Conservation (phyloP, 805 yeast genomes). For the Wickerhamiella musiphila region DNA sequence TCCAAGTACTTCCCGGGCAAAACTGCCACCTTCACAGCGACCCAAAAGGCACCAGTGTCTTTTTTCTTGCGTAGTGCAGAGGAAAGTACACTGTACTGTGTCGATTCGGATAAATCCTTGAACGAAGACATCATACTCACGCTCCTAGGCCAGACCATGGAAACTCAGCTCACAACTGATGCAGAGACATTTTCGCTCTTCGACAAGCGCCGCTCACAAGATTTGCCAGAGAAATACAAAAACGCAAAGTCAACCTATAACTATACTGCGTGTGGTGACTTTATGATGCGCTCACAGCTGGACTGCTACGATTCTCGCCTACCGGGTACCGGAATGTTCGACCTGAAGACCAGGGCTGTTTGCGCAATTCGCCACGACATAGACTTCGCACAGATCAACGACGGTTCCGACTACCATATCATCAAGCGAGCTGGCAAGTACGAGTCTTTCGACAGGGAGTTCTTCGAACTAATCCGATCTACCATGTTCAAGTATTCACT, state of each 20-base stretch:
- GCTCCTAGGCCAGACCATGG: constrained; percentile 63
- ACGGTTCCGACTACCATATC: constrained; percentile 52
- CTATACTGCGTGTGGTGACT: constrained; percentile 49
- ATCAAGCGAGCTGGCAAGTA: constrained; percentile 40
- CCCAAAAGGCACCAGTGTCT: constrained; percentile 36
- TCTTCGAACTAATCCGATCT: constrained; percentile 53
- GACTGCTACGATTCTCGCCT: constrained; percentile 63
- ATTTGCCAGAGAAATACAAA: constrained; percentile 1
- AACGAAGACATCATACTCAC: constrained; percentile 55
- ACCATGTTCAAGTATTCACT: constrained; percentile 70
- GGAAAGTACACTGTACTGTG: constrained; percentile 33
- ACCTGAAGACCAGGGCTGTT: constrained; percentile 80
- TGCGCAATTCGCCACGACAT: constrained; percentile 70
- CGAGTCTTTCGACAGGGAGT: constrained; percentile 75
- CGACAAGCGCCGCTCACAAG: constrained; percentile 15
- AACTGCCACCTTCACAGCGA: constrained; percentile 24
- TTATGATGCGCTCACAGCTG: constrained; percentile 75
- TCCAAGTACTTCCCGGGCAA: constrained; percentile 29
- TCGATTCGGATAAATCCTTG: constrained; percentile 52
- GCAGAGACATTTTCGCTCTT: constrained; percentile 32
- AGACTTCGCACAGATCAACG: constrained; percentile 36
- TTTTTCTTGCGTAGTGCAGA: constrained; percentile 35
- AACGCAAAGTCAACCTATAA: constrained; percentile 34
- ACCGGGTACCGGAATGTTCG: constrained; percentile 87
- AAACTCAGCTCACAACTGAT: constrained; percentile 50